These are phyloP conservation scores for Psilocybe subaeruginosa DNA, from an alignment of 768 basidiomycete genomes.

Conservation along the genomic window DNA sequence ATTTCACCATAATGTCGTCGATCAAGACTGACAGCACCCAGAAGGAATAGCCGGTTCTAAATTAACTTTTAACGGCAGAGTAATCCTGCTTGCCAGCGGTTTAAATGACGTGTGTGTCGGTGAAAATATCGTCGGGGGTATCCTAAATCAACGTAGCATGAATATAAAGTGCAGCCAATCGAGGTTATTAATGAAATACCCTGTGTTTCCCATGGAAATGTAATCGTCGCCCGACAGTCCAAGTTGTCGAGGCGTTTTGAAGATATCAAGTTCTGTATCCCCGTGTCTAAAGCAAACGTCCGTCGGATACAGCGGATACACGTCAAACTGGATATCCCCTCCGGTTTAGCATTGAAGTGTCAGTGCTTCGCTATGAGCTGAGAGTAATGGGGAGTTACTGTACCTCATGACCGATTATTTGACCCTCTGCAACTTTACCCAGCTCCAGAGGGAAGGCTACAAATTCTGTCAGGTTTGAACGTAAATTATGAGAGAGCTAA, in stretches of 20 bases:
- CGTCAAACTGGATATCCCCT: neutral
- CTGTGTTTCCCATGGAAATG: neutral
- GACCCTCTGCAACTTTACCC: too few relatives aligned
- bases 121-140: neutral
- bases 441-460: too few relatives aligned
- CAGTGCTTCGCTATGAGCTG: neutral
- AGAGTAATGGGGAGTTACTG: too few relatives aligned
- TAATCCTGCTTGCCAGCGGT: neutral
- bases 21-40: neutral
- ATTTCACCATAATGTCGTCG: neutral
- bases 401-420: too few relatives aligned
- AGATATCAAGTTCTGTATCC: neutral
- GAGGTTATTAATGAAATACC: neutral
- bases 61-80: neutral
- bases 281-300: neutral
- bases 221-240: neutral
- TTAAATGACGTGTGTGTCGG: neutral
- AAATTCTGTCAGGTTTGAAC: too few relatives aligned
- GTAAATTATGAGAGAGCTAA: too few relatives aligned
- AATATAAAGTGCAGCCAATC: neutral
- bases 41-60: neutral
- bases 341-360: neutral
- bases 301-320: neutral
- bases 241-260: conserved; percentile 3
- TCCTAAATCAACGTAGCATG: neutral